Conservation (phyloP, 495 filamentous ascomycete genomes). For the Podospora bellae-mahoneyi region DNA sequence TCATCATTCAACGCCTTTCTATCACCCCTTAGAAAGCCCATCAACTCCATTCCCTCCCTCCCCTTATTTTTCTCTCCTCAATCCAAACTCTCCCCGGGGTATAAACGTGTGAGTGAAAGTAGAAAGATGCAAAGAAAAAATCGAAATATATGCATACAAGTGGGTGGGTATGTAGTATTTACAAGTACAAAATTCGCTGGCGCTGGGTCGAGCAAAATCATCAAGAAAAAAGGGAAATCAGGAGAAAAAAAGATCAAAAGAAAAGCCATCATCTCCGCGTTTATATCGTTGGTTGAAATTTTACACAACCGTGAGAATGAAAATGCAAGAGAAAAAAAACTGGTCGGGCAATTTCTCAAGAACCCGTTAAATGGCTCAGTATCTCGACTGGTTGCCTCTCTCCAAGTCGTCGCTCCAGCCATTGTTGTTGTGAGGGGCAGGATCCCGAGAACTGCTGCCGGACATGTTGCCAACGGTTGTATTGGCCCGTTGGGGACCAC, state of each 20-base stretch:
- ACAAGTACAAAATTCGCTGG: background rate
- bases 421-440: background rate
- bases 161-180: background rate
- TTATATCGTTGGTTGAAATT: background rate
- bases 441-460: background rate
- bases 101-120: background rate
- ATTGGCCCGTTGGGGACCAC: background rate
- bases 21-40: background rate
- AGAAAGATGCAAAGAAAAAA: background rate
- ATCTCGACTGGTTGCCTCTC: constrained; percentile 8
- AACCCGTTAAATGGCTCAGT: constrained; percentile 7
- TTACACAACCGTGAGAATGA: background rate
- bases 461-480: background rate
- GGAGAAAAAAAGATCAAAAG: background rate
- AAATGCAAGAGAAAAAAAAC: background rate
- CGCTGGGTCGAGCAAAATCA: background rate
- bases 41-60: background rate
- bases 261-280: background rate
- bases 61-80: background rate
- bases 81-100: background rate
- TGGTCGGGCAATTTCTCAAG: background rate
- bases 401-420: constrained; percentile 18
- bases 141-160: background rate
- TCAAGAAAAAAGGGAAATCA: background rate
- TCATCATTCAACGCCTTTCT: background rate